Evolutionary conservation across 202 grass and related monocot genomes (phyloP).

Genomic region (Bolboschoenoplectus hybrid): DNA sequence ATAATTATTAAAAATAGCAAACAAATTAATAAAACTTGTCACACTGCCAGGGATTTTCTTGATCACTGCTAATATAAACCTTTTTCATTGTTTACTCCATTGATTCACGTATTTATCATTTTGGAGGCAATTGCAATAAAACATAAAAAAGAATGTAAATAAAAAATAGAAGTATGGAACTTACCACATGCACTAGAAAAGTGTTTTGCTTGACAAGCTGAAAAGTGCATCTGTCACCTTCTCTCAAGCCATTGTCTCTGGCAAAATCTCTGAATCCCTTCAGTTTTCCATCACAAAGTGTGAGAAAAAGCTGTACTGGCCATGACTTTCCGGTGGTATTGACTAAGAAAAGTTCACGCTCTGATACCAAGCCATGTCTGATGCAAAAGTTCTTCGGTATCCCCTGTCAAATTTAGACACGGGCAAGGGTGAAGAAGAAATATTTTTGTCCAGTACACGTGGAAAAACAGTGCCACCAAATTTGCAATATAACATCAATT

Average conservation of each 20-base stretch:
- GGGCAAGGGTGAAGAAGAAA: background rate
- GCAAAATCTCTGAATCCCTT: slow-evolving; percentile 31
- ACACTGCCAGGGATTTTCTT: background rate
- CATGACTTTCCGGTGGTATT: slow-evolving; percentile 19
- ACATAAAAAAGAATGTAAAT: background rate
- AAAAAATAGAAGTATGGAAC: slow-evolving; percentile 23
- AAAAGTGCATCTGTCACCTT: slow-evolving; percentile 29
- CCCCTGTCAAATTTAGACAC: background rate
- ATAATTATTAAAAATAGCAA: background rate
- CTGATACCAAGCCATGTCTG: slow-evolving; percentile 29
- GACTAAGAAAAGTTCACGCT: background rate
- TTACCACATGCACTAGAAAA: slow-evolving; percentile 31
- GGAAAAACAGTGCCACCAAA: background rate
- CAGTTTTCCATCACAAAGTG: background rate
- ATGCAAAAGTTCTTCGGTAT: slow-evolving; percentile 25
- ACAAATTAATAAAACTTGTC: slow-evolving; percentile 3
- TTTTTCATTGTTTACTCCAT: background rate
- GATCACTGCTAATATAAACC: background rate
- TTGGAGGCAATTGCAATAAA: background rate
- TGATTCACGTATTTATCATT: background rate
- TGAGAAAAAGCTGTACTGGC: slow-evolving; percentile 10
- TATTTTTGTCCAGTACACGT: background rate
- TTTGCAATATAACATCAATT: slow-evolving; percentile 8
- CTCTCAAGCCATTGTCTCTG: slow-evolving; percentile 17
- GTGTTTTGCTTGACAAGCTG: slow-evolving; percentile 32